These are phyloP conservation scores for Chaetomium fimeti DNA, from an alignment of 495 filamentous ascomycete genomes.

Conservation along the genomic window DNA sequence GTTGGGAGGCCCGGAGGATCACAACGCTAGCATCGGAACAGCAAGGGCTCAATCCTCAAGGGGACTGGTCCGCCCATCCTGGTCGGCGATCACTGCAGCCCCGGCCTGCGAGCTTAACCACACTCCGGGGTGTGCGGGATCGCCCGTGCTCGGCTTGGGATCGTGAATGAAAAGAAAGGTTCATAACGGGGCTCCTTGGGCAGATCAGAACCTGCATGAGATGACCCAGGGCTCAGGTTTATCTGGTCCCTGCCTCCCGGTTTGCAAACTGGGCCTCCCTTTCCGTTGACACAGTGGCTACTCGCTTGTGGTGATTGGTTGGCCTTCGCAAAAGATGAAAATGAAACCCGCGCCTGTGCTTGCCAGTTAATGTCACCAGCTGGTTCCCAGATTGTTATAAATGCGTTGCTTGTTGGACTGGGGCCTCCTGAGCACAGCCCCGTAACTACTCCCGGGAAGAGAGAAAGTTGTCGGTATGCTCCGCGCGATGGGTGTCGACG, in stretches of 20 bases:
- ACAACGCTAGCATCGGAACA: conserved; percentile 36
- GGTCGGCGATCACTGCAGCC: conserved; percentile 38
- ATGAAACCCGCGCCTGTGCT: not conserved
- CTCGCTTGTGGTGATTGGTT: not conserved
- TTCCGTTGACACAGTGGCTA: not conserved
- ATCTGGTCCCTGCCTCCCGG: not conserved
- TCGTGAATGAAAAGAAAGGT: conserved; percentile 1
- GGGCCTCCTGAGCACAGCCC: no score
- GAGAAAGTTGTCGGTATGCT: not conserved
- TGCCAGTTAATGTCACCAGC: no score
- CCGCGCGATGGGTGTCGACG: conserved; percentile 1
- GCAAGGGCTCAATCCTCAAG: conserved; percentile 25
- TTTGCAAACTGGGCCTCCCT: not conserved
- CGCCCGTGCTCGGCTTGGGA: not conserved
- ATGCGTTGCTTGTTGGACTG: not conserved
- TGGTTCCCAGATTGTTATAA: not conserved
- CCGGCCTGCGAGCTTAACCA: conserved; percentile 7
- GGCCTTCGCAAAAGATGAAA: not conserved
- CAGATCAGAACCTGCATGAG: conserved; percentile 1
- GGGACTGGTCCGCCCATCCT: conserved; percentile 32
- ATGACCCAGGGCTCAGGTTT: not conserved
- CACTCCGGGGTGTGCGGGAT: conserved; percentile 21
- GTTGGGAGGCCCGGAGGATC: conserved; percentile 19
- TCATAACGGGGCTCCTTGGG: conserved; percentile 1
- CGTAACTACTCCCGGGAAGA: not conserved